These are phyloP conservation scores for Elaphomyces granulatus DNA, from an alignment of 495 filamentous ascomycete genomes.

Conservation along the genomic window DNA sequence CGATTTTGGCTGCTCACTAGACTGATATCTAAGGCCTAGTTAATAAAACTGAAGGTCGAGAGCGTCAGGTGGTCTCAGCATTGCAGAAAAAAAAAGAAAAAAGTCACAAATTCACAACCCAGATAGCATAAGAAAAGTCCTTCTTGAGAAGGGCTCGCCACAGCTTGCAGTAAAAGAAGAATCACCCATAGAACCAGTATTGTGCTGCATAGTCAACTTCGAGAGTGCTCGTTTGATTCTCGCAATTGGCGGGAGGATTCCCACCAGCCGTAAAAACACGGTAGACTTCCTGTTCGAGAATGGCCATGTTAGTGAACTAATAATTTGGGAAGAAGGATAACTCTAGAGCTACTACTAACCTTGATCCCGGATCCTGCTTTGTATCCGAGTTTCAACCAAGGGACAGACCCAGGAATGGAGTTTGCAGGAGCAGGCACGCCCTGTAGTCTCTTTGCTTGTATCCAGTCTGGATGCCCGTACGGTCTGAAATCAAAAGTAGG, in stretches of 20 bases:
- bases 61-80: no score
- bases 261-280: slow-evolving; percentile 57
- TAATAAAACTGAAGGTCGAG: no score
- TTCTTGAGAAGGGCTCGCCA: no score
- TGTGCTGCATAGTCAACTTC: slow-evolving; percentile 50
- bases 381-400: slow-evolving; percentile 44
- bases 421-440: slow-evolving; percentile 34
- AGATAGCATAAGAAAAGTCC: no score
- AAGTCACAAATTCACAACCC: no score
- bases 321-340: not conserved
- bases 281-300: slow-evolving; percentile 39
- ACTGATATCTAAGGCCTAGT: no score
- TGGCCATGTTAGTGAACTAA: slow-evolving; percentile 1
- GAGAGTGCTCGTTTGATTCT: slow-evolving; percentile 21
- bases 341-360: no score
- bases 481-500: slow-evolving; percentile 46
- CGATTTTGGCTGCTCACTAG: no score
- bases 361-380: slow-evolving; percentile 31
- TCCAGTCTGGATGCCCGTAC: slow-evolving; percentile 22
- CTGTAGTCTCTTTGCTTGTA: slow-evolving; percentile 30
- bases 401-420: slow-evolving; percentile 36
- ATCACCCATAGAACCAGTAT: slow-evolving; percentile 49
- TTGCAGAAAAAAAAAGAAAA: no score
- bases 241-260: slow-evolving; percentile 31
- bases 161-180: not conserved